These are phyloP conservation scores for Mycena citricolor DNA, from an alignment of 1,284 basidiomycete species.

Conservation along the genomic window DNA sequence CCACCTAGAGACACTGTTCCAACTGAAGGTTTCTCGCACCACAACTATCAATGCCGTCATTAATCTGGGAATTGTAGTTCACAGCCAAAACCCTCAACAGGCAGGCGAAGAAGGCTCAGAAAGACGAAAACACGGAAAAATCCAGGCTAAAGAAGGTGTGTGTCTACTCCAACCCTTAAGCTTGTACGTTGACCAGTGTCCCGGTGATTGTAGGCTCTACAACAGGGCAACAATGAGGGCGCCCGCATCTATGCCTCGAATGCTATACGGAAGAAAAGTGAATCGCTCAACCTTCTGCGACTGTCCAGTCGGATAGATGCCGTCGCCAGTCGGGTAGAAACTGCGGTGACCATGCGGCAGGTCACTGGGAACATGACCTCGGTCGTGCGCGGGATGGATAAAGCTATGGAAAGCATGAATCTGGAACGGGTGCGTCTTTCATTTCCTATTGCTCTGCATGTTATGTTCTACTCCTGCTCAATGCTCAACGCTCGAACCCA, in stretches of 20 bases:
- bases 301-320: constrained; percentile 93
- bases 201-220: constrained; percentile 89
- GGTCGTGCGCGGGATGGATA: constrained; percentile 98
- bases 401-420: constrained; percentile 99
- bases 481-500: constrained; percentile 2
- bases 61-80: constrained; percentile 57
- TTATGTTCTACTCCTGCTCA: too few species aligned
- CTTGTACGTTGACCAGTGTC: too few species aligned
- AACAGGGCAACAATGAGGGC: constrained; percentile 96
- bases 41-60: constrained; percentile 18
- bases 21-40: constrained; percentile 73
- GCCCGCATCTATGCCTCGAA: constrained; percentile 99
- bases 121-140: constrained; percentile 88
- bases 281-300: constrained; percentile 86
- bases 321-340: constrained; percentile 95
- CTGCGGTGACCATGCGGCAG: constrained; percentile 97
- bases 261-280: constrained; percentile 98
- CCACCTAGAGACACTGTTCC: constrained; percentile 88
- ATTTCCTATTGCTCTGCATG: constrained; percentile 8
- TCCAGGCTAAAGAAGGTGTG: constrained; percentile 89
- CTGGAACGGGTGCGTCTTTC: constrained; percentile 77
- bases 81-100: constrained; percentile 90
- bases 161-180: too few species aligned
- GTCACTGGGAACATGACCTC: constrained; percentile 95
- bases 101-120: constrained; percentile 95